phyloP scores from a whole-genome alignment of 2,329 filamentous ascomycete genomes.

The Ophiobolus disseminans region DNA sequence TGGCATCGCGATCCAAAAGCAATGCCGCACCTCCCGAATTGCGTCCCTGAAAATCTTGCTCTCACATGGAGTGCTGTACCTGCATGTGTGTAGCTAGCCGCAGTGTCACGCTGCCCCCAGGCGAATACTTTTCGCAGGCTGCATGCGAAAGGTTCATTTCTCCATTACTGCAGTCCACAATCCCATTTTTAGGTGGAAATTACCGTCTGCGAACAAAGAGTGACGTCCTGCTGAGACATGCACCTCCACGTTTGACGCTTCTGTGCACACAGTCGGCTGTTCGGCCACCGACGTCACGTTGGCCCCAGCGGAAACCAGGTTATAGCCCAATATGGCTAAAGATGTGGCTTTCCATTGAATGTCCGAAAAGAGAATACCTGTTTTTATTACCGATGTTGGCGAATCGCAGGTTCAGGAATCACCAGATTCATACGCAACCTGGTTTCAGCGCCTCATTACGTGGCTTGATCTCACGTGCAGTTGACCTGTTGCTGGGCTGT shows the following conservation, averaged over 20 bases:
- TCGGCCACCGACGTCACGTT: conserved; percentile 13
- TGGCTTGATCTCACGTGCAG: conserved; percentile 27
- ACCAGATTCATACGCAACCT: conserved; percentile 12
- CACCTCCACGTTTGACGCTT: conserved; percentile 2
- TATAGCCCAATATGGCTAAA: conserved; percentile 14
- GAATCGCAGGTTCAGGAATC: conserved; percentile 13
- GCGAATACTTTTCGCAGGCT: conserved; percentile 8
- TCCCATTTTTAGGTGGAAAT: conserved; percentile 2
- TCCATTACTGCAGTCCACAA: conserved; percentile 17
- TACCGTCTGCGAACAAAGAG: conserved; percentile 12
- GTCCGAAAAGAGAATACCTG: conserved; percentile 1
- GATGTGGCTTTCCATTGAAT: neutral
- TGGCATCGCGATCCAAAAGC: conserved; percentile 34
- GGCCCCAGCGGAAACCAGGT: too few relatives aligned
- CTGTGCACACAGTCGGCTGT: conserved; percentile 1
- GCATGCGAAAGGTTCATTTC: conserved; percentile 3
- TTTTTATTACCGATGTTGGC: conserved; percentile 6
- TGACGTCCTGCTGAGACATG: conserved; percentile 20
- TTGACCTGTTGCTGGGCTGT: conserved; percentile 7
- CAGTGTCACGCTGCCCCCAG: conserved; percentile 1
- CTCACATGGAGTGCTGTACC: conserved; percentile 26
- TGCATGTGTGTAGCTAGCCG: conserved; percentile 26
- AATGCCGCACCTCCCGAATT: conserved; percentile 1
- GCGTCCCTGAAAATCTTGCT: conserved; percentile 25
- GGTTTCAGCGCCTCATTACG: conserved; percentile 27